phyloP scores from a whole-genome alignment of 345 rosid genomes.

The Luvunga scandens region DNA sequence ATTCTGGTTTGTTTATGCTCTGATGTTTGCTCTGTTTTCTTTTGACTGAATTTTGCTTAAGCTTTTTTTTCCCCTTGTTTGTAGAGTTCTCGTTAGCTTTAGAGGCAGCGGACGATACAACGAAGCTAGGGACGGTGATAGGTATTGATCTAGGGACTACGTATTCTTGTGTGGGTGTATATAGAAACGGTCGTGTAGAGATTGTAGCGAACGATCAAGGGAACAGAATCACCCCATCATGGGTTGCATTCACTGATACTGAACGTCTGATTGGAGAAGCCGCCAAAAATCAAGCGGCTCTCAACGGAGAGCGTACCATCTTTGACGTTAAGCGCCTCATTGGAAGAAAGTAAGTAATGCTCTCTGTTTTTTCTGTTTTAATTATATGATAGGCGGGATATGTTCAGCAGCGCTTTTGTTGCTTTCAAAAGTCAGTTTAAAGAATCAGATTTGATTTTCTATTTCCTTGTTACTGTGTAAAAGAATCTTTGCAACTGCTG shows the following conservation, averaged over 20 bases:
- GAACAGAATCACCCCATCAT: constrained; percentile 62
- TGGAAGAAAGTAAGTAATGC: constrained; percentile 34
- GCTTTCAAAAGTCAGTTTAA: too few relatives aligned
- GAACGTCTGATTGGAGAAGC: constrained; percentile 71
- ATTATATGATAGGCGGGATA: not conserved
- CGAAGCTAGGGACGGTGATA: constrained; percentile 46
- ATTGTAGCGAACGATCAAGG: constrained; percentile 68
- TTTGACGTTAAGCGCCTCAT: constrained; percentile 58
- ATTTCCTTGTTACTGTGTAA: too few relatives aligned
- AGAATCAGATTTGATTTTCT: too few relatives aligned
- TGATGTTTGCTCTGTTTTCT: not conserved
- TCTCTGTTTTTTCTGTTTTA: not conserved
- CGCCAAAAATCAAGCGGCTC: constrained; percentile 59
- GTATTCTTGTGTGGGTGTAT: constrained; percentile 56
- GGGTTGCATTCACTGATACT: constrained; percentile 66
- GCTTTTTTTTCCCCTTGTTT: not conserved
- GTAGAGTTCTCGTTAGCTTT: constrained; percentile 28
- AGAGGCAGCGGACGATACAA: constrained; percentile 23
- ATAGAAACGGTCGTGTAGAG: constrained; percentile 43
- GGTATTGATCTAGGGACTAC: constrained; percentile 64
- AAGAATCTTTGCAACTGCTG: not conserved
- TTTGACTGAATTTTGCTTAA: not conserved
- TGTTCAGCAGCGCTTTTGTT: not conserved
- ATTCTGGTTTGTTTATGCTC: not conserved
- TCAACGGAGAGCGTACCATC: constrained; percentile 48